A percentile compares a stretch with the other conserved stretches of the same genome.
Conservation (phyloP, 495 filamentous ascomycete species). For the Collariella sp. region DNA sequence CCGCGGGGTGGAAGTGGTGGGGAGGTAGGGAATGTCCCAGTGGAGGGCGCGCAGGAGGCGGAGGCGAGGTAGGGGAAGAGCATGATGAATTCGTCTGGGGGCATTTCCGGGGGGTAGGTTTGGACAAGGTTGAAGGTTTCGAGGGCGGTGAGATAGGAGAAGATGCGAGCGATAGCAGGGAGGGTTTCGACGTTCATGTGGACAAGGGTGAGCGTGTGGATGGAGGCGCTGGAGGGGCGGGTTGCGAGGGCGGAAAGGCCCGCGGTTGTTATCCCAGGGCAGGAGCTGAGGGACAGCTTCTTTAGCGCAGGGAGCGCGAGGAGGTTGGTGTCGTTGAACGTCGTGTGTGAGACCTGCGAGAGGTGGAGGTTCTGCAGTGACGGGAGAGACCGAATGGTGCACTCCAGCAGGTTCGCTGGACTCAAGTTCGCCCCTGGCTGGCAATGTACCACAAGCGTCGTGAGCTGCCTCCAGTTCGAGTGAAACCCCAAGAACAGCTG, state of each 20-base stretch:
- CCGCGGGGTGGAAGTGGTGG: constrained; percentile 44
- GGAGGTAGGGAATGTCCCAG: constrained; percentile 64
- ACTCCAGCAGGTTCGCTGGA: constrained; percentile 57
- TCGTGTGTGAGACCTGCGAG: constrained; percentile 59
- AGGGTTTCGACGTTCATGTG: constrained; percentile 59
- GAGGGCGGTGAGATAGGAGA: constrained; percentile 56
- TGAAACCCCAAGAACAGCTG: constrained; percentile 64
- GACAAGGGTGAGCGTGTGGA: constrained; percentile 55
- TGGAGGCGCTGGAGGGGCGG: constrained; percentile 44
- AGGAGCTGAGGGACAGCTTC: constrained; percentile 64
- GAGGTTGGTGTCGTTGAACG: constrained; percentile 64
- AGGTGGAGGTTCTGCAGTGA: constrained; percentile 64
- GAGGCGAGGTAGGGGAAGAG: constrained; percentile 63
- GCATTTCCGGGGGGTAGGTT: constrained; percentile 50
- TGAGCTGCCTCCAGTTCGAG: constrained; percentile 58
- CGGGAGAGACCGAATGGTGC: constrained; percentile 56
- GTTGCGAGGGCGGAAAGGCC: constrained; percentile 69
- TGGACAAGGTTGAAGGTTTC: constrained; percentile 65
- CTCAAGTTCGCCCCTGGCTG: constrained; percentile 53
- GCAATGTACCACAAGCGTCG: constrained; percentile 68
- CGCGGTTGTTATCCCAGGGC: constrained; percentile 66
- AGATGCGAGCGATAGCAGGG: constrained; percentile 63
- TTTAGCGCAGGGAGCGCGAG: constrained; percentile 62
- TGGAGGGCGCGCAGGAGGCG: constrained; percentile 58
- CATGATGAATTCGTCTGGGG: constrained; percentile 52